These are phyloP conservation scores for Phaeophleospora eucalypticola DNA, from an alignment of 2,329 filamentous ascomycete species.

Conservation along the genomic window DNA sequence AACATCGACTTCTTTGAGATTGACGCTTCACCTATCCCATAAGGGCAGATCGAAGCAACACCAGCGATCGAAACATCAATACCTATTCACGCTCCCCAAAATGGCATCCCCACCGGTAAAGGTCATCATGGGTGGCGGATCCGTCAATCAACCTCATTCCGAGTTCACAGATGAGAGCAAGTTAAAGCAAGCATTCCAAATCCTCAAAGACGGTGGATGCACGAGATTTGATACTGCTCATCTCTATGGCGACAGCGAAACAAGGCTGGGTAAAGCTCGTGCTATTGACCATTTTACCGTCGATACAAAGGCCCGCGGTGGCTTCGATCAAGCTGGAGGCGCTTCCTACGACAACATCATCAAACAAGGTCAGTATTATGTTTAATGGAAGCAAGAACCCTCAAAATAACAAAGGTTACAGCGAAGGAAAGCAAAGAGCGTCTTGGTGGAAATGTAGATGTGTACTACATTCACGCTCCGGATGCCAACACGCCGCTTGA, in stretches of 20 bases:
- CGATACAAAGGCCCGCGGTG: slow-evolving; percentile 44
- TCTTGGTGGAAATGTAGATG: slow-evolving; percentile 26
- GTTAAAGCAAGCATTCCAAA: slow-evolving; percentile 29
- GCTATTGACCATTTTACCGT: slow-evolving; percentile 42
- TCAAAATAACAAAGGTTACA: slow-evolving; percentile 33
- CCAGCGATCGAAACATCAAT: too few species aligned
- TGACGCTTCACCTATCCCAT: too few species aligned
- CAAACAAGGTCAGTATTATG: too few species aligned
- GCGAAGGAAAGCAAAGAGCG: slow-evolving; percentile 31
- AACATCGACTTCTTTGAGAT: too few species aligned
- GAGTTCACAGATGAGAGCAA: slow-evolving; percentile 18
- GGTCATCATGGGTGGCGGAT: slow-evolving; percentile 34
- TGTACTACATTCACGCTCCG: slow-evolving; percentile 33
- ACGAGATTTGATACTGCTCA: slow-evolving; percentile 40
- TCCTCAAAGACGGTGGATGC: slow-evolving; percentile 30
- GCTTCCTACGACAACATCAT: slow-evolving; percentile 36
- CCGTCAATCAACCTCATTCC: slow-evolving; percentile 17
- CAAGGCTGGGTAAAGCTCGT: slow-evolving; percentile 37
- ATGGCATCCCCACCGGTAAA: too few species aligned
- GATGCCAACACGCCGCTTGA: slow-evolving; percentile 27
- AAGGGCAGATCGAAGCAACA: too few species aligned
- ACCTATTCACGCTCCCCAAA: too few species aligned
- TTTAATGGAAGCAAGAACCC: too few species aligned
- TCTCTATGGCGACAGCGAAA: slow-evolving; percentile 40
- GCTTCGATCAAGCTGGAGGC: slow-evolving; percentile 34